Evolutionary conservation across 805 yeast species (phyloP).

Genomic region (Grigorovia jiainica): DNA sequence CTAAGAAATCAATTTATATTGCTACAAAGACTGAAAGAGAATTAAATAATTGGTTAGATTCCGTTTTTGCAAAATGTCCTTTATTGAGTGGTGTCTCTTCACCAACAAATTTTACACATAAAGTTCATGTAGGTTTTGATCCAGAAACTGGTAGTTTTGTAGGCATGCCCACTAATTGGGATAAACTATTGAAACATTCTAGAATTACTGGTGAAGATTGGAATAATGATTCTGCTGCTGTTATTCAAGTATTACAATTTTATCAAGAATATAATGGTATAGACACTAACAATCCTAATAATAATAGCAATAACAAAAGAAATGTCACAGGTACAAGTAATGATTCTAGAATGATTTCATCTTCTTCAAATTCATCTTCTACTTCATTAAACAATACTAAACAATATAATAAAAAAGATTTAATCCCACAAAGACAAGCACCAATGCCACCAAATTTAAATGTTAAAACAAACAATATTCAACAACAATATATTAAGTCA

Average conservation of each 20-base stretch:
- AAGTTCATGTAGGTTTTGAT: conserved; percentile 81
- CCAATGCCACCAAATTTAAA: conserved; percentile 22
- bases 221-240: conserved; percentile 90
- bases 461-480: conserved; percentile 7
- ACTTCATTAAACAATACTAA: background rate
- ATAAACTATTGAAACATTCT: conserved; percentile 67
- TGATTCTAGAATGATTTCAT: conserved; percentile 6
- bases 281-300: conserved; percentile 5
- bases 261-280: conserved; percentile 40
- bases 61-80: conserved; percentile 71
- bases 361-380: conserved; percentile 7
- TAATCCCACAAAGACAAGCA: conserved; percentile 21
- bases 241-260: conserved; percentile 81
- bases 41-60: conserved; percentile 82
- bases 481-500: conserved; percentile 8
- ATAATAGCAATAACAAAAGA: conserved; percentile 1
- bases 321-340: background rate
- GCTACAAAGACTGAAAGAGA: conserved; percentile 73
- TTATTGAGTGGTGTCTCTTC: conserved; percentile 60
- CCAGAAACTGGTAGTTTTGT: conserved; percentile 80
- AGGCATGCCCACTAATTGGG: conserved; percentile 94
- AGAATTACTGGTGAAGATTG: conserved; percentile 90
- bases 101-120: conserved; percentile 92
- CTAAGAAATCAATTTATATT: conserved; percentile 56
- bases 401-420: conserved; percentile 4